Percentiles rank a stretch among this genome's conserved stretches.
Evolutionary conservation across 768 basidiomycete genomes (phyloP).

Genomic region (Termitomyces sp.): DNA sequence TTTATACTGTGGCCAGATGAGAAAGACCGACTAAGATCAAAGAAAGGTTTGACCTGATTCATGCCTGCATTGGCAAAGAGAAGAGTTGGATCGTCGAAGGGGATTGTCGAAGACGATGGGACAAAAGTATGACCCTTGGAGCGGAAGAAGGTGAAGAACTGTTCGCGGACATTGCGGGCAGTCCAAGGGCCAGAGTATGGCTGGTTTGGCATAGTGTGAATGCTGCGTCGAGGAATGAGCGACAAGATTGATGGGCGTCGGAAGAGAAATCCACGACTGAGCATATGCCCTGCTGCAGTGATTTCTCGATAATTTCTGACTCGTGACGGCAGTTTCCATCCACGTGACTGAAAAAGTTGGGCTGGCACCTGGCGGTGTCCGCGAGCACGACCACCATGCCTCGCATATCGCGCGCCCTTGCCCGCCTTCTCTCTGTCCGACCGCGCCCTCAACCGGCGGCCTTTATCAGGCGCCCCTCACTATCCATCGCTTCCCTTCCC

Average conservation of each 20-base stretch:
- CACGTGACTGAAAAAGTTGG: conserved; percentile 15
- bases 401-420: conserved; percentile 34
- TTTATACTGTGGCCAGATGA: conserved; percentile 64
- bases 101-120: conserved; percentile 87
- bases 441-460: conserved; percentile 23
- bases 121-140: conserved; percentile 81
- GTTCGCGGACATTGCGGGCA: conserved; percentile 75
- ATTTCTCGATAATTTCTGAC: conserved; percentile 14
- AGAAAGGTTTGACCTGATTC: conserved; percentile 62
- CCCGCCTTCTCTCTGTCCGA: conserved; percentile 29
- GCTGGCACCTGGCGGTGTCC: not conserved
- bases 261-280: conserved; percentile 17
- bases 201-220: conserved; percentile 30
- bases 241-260: conserved; percentile 21
- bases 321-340: conserved; percentile 14
- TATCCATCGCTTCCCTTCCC: conserved; percentile 9
- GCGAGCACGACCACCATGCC: conserved; percentile 27
- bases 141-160: conserved; percentile 89
- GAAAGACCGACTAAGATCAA: not conserved
- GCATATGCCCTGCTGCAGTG: conserved; percentile 12
- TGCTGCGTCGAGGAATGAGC: conserved; percentile 3
- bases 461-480: conserved; percentile 10
- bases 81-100: conserved; percentile 96
- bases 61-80: conserved; percentile 98
- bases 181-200: conserved; percentile 58